Base-by-base conservation (phyloP, 2,329 filamentous ascomycete species). In the Fusarium sp. region DNA sequence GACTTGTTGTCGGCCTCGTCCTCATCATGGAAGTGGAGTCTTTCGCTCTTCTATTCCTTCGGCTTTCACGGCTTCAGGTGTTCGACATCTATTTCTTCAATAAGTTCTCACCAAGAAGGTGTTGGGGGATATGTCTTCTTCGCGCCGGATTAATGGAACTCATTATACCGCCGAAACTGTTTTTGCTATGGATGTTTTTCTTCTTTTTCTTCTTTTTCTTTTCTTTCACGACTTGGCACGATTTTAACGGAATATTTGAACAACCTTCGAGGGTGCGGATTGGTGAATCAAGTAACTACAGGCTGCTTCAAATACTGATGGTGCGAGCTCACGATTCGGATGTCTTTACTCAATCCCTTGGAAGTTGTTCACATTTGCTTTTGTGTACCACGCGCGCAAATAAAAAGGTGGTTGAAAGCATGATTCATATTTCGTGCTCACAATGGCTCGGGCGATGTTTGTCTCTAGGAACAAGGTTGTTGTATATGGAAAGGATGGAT, bases 121-220 rank as follows among this genome's bases (percentile, higher is more conserved):
- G 50, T 66, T 62, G 36, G 65, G 46, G 62, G 55, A 57, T 51
- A 53, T 73, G 55, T 70, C 70, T 63, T 51, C 62, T 62, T 72
- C 56, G 44, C 61, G 61, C 62, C 57, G 70, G 63, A 46, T 73
- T 75, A 75, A 75, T 75, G 69, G 62, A 65, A 62, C 49, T 59
- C 54, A 60, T 71, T 71, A 71, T 54, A 57, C 43, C 55, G 64
- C 55, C 62, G 58, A 51, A 45, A 45, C 61, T 57, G 34, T 46
- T 56, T 54, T 65, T 58, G 56, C 57, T 59, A 65, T 47, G 36
- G 58, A 61, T 61, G 62, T 33, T 64, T 68, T 65, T 19, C 19
- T 19, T 19, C 19, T 19, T 19, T 19, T 19, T 19, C 19, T 66
- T 65, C 57, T 40, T 67, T 51, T 53, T 60, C 31, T 71, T 47